Percentiles rank a stretch among this genome's conserved stretches.
Evolutionary conservation across 352 stramenopile genomes (phyloP).

Genomic region (Phytophthora litchii): DNA sequence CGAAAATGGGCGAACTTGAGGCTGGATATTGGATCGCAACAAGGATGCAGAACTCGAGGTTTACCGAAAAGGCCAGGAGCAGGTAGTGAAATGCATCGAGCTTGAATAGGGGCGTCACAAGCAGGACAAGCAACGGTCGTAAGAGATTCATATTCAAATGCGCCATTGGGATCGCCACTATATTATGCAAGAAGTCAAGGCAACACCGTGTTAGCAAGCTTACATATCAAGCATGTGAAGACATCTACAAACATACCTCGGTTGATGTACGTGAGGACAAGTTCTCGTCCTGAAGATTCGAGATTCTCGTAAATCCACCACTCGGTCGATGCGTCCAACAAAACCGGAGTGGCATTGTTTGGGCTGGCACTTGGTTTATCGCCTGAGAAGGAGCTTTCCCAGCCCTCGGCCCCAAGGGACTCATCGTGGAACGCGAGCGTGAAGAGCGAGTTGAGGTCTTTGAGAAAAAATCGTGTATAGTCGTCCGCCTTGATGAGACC

Average conservation of each 20-base stretch:
- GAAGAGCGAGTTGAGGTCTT: constrained; percentile 58
- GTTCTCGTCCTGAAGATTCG: constrained; percentile 45
- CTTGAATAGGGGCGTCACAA: constrained; percentile 74
- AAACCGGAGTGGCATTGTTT: constrained; percentile 24
- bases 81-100: constrained; percentile 79
- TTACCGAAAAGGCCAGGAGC: constrained; percentile 61
- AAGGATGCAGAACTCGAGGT: constrained; percentile 69
- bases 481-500: constrained; percentile 50
- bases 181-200: neutral
- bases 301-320: constrained; percentile 76
- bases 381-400: neutral
- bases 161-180: constrained; percentile 67
- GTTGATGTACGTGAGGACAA: constrained; percentile 61
- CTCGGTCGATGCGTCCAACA: constrained; percentile 34
- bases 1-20: constrained; percentile 61
- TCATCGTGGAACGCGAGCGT: constrained; percentile 37
- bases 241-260: constrained; percentile 28
- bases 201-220: too few species aligned
- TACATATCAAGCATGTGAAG: neutral
- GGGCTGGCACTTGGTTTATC: neutral
- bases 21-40: constrained; percentile 67
- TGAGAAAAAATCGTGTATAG: constrained; percentile 55
- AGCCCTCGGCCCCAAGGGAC: neutral
- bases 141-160: constrained; percentile 75
- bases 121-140: constrained; percentile 63